Conservation (phyloP, 108 stramenopile genomes). For the Discostella pseudostelligera region DNA sequence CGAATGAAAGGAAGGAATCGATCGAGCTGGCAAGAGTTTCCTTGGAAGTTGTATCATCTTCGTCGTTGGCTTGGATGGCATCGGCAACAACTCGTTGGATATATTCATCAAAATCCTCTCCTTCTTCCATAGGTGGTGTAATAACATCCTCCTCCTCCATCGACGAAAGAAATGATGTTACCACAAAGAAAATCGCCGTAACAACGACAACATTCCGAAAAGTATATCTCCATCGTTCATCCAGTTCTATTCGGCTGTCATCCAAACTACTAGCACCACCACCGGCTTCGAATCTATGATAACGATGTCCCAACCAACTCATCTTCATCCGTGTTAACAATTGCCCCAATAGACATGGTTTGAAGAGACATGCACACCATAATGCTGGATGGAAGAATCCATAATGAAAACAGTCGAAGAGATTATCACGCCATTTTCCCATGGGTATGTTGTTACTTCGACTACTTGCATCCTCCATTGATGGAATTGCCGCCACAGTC, state of each 20-base stretch:
- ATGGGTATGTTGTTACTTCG: constrained; percentile 29
- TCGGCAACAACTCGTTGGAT: neutral
- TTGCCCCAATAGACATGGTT: constrained; percentile 50
- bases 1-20: constrained; percentile 13
- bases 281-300: neutral
- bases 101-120: too few species aligned
- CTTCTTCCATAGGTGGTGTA: too few species aligned
- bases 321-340: constrained; percentile 53
- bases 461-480: neutral
- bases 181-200: constrained; percentile 10
- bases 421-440: constrained; percentile 50
- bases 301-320: constrained; percentile 44
- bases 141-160: too few species aligned
- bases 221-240: constrained; percentile 31
- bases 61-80: constrained; percentile 1
- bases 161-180: neutral
- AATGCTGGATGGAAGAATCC: constrained; percentile 49
- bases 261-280: neutral
- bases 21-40: constrained; percentile 2
- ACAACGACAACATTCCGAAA: constrained; percentile 26
- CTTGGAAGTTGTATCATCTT: neutral
- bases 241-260: constrained; percentile 19
- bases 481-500: neutral
- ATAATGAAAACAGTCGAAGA: constrained; percentile 43
- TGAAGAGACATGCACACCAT: constrained; percentile 37